Conservation (phyloP, 2,329 filamentous ascomycete species). For the Colletotrichum sp. region DNA sequence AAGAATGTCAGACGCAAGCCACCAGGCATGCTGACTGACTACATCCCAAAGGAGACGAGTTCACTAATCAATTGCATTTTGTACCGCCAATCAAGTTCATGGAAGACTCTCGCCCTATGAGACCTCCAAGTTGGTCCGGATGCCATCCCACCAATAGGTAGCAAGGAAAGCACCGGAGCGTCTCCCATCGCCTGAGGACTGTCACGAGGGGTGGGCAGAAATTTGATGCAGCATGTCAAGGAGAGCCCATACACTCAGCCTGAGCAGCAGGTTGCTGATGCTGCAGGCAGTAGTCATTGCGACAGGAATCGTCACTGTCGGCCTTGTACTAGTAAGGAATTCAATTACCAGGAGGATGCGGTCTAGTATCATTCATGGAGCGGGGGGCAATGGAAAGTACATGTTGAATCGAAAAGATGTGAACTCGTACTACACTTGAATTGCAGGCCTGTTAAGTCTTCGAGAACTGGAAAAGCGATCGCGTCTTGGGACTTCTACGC, state of each 20-base stretch:
- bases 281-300: neutral
- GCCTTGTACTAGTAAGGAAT: neutral
- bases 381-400: neutral
- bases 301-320: neutral
- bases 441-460: neutral
- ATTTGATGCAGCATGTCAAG: neutral
- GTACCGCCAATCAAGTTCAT: neutral
- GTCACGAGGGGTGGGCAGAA: neutral
- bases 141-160: neutral
- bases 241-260: neutral
- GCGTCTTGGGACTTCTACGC: neutral
- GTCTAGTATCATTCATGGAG: neutral
- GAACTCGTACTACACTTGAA: neutral
- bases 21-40: neutral
- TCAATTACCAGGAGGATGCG: neutral
- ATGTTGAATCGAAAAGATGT: neutral
- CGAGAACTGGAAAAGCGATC: neutral
- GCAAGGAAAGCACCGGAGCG: neutral
- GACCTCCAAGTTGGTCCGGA: neutral
- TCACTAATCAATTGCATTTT: neutral
- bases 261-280: neutral
- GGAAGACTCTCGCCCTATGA: neutral
- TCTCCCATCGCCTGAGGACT: neutral
- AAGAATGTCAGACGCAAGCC: neutral
- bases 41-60: neutral